Conservation (phyloP, 352 stramenopile species). For the Pythium periplocum region DNA sequence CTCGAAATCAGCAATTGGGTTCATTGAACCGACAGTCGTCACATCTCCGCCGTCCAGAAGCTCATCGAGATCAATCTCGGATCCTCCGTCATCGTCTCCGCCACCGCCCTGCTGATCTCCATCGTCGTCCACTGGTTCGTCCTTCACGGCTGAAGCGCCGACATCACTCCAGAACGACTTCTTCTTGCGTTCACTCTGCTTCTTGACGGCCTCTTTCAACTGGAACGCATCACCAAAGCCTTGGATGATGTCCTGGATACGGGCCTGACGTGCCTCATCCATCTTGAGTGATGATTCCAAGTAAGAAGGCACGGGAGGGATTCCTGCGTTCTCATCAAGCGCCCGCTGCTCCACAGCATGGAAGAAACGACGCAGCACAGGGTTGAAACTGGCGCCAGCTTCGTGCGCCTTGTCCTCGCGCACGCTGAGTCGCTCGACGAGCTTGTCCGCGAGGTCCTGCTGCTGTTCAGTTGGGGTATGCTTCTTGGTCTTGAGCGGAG, state of each 20-base stretch:
- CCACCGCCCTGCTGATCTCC: conserved; percentile 15
- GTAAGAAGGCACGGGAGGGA: conserved; percentile 49
- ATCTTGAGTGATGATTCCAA: conserved; percentile 62
- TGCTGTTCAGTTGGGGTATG: conserved; percentile 46
- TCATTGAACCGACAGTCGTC: conserved; percentile 75
- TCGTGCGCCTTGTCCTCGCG: conserved; percentile 56
- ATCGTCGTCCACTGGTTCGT: conserved; percentile 17
- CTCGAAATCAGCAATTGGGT: conserved; percentile 81
- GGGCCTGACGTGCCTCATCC: conserved; percentile 35
- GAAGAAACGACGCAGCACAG: conserved; percentile 69
- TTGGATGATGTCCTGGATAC: conserved; percentile 55
- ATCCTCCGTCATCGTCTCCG: conserved; percentile 32
- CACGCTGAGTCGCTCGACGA: conserved; percentile 74
- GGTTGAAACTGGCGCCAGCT: conserved; percentile 62
- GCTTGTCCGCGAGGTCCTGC: conserved; percentile 49
- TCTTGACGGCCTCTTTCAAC: conserved; percentile 70
- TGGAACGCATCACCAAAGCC: conserved; percentile 70
- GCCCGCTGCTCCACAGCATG: conserved; percentile 51
- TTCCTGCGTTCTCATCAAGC: conserved; percentile 35
- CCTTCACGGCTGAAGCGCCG: conserved; percentile 25
- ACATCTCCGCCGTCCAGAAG: conserved; percentile 60
- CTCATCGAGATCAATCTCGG: conserved; percentile 72
- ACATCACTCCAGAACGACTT: conserved; percentile 81
- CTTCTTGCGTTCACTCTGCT: conserved; percentile 59
- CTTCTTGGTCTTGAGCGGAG: conserved; percentile 50